These are phyloP conservation scores for Pseudozyma tsukubaensis DNA, from an alignment of 1,284 basidiomycete genomes.

Conservation along the genomic window DNA sequence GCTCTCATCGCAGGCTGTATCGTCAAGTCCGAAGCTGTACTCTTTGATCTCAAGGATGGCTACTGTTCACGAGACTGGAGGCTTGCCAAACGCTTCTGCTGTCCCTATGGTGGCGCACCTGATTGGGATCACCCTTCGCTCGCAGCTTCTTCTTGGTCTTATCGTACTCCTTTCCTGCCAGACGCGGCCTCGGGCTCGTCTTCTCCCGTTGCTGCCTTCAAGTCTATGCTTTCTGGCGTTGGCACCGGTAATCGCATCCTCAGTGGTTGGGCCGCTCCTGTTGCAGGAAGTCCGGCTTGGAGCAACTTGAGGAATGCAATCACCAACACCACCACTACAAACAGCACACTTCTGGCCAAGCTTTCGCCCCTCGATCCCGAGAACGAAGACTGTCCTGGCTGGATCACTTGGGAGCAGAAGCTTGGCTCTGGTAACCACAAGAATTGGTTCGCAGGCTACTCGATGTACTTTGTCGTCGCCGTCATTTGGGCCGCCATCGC, in stretches of 20 bases:
- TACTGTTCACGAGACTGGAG: slow-evolving; percentile 81
- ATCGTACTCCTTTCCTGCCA: slow-evolving; percentile 38
- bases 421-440: slow-evolving; percentile 21
- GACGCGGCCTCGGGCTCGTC: slow-evolving; percentile 4
- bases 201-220: slow-evolving; percentile 19
- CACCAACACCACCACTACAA: slow-evolving; percentile 2
- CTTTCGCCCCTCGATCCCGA: slow-evolving; percentile 35
- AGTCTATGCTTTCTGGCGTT: slow-evolving; percentile 43
- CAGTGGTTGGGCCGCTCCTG: slow-evolving; percentile 57
- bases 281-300: slow-evolving; percentile 58
- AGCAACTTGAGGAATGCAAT: slow-evolving; percentile 41
- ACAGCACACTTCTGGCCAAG: slow-evolving; percentile 19
- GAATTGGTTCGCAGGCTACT: slow-evolving; percentile 76
- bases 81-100: slow-evolving; percentile 85
- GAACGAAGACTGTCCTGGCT: slow-evolving; percentile 74
- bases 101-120: slow-evolving; percentile 68
- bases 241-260: slow-evolving; percentile 53
- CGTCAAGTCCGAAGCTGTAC: slow-evolving; percentile 84
- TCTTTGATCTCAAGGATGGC: slow-evolving; percentile 95
- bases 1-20: slow-evolving; percentile 81
- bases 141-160: slow-evolving; percentile 25
- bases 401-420: slow-evolving; percentile 77
- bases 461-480: slow-evolving; percentile 75
- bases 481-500: slow-evolving; percentile 60
- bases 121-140: slow-evolving; percentile 47